Conservation (phyloP, 2,329 filamentous ascomycete species). For the Pseudogymnoascus sp. region DNA sequence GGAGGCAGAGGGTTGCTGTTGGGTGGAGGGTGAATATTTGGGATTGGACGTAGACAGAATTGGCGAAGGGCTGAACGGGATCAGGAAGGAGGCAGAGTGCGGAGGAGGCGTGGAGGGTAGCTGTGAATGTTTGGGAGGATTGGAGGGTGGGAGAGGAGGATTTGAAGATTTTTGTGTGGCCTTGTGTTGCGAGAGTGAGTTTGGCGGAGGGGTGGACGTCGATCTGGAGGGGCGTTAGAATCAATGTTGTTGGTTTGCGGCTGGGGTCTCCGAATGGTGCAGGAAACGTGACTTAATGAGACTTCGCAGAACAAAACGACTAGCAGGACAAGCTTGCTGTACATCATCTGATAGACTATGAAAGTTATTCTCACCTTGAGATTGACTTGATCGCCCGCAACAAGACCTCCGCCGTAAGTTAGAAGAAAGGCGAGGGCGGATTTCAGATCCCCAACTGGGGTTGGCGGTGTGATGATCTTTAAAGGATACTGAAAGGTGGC, state of each 20-base stretch:
- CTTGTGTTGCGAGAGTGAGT: conserved; percentile 61
- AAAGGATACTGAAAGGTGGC: conserved; percentile 90
- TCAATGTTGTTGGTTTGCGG: background rate
- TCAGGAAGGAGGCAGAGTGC: conserved; percentile 70
- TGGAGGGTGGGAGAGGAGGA: conserved; percentile 48
- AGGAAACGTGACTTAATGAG: background rate
- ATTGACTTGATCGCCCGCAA: conserved; percentile 75
- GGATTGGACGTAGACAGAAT: conserved; percentile 73
- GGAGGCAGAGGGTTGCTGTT: conserved; percentile 60
- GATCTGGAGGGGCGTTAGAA: conserved; percentile 34
- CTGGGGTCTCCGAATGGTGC: background rate
- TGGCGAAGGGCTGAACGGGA: conserved; percentile 82
- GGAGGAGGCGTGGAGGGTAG: conserved; percentile 41
- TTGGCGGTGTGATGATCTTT: conserved; percentile 74
- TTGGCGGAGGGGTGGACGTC: conserved; percentile 55
- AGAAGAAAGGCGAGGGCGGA: conserved; percentile 80
- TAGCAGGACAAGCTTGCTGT: no score
- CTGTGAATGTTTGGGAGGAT: conserved; percentile 49
- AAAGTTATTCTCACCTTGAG: conserved; percentile 35
- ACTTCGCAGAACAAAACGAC: background rate
- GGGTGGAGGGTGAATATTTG: conserved; percentile 64
- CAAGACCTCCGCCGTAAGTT: conserved; percentile 88
- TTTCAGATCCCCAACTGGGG: conserved; percentile 52
- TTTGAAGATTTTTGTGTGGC: conserved; percentile 95
- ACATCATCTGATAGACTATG: background rate